phyloP scores from a whole-genome alignment of 108 stramenopile species.

The Nitzschia sp. region DNA sequence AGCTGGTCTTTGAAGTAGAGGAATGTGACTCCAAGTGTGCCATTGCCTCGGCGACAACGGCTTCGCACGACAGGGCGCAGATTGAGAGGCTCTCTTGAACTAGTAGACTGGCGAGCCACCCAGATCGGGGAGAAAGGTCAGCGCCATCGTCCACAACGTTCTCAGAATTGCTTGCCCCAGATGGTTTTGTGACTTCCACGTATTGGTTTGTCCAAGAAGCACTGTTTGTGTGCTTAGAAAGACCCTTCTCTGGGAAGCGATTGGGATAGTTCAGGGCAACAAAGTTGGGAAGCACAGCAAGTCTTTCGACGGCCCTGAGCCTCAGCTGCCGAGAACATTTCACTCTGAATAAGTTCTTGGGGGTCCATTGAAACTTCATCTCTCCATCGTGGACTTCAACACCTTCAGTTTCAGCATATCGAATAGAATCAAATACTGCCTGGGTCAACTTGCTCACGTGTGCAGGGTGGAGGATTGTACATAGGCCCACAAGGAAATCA shows the following conservation, averaged over 20 bases:
- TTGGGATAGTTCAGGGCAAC: constrained; percentile 72
- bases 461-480: constrained; percentile 71
- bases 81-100: constrained; percentile 71
- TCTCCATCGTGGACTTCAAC: constrained; percentile 6
- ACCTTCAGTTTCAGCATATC: constrained; percentile 48
- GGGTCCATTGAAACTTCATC: constrained; percentile 37
- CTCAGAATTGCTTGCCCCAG: background rate
- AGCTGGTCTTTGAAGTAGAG: constrained; percentile 1
- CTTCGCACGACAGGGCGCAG: constrained; percentile 65
- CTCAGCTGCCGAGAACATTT: constrained; percentile 69
- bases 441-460: constrained; percentile 53
- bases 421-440: constrained; percentile 57
- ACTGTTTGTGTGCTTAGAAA: constrained; percentile 1
- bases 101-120: constrained; percentile 76
- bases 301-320: constrained; percentile 65
- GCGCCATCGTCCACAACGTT: constrained; percentile 15
- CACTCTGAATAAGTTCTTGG: constrained; percentile 29
- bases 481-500: constrained; percentile 74
- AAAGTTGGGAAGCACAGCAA: constrained; percentile 68
- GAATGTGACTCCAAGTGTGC: constrained; percentile 41
- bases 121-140: constrained; percentile 50
- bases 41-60: constrained; percentile 67
- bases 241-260: constrained; percentile 34
- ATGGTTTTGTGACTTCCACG: background rate
- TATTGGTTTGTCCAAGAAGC: constrained; percentile 33